Evolutionary conservation across 2,329 filamentous ascomycete species (phyloP).

Genomic region (Talaromyces sp.): DNA sequence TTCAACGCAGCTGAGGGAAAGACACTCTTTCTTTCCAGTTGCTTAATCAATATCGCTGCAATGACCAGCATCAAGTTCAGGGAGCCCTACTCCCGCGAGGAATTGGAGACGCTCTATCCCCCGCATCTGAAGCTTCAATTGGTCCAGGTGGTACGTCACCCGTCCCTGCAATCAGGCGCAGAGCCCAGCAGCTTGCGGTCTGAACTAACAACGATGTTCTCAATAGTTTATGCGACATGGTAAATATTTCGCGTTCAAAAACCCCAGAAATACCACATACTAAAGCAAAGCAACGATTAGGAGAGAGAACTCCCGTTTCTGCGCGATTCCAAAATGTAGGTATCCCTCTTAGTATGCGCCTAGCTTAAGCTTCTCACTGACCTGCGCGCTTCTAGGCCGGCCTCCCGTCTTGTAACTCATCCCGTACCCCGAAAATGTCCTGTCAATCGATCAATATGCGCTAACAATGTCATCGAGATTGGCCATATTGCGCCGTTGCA

Average conservation of each 20-base stretch:
- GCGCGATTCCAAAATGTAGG: conserved; percentile 77
- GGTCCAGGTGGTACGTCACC: conserved; percentile 70
- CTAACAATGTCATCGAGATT: conserved; percentile 50
- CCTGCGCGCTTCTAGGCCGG: conserved; percentile 43
- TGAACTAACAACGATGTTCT: conserved; percentile 4
- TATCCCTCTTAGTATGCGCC: background rate
- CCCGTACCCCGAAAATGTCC: conserved; percentile 4
- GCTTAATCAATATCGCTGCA: background rate
- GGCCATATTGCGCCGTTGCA: conserved; percentile 86
- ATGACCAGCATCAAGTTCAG: conserved; percentile 81
- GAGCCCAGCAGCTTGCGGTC: background rate
- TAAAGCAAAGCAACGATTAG: conserved; percentile 32
- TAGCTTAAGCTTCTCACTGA: conserved; percentile 23
- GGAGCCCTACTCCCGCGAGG: conserved; percentile 73
- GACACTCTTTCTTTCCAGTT: background rate
- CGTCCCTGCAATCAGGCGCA: background rate
- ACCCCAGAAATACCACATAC: background rate
- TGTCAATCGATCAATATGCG: background rate
- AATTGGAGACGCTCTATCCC: conserved; percentile 81
- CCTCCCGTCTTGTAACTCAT: conserved; percentile 46
- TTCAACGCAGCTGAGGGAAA: background rate
- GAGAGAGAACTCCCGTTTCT: conserved; percentile 78
- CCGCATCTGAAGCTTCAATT: conserved; percentile 75
- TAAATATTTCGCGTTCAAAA: conserved; percentile 20
- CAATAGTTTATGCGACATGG: conserved; percentile 69